Evolutionary conservation across 192 early-diverging fungal species (phyloP), one percentile per base, ranked within the genome.

Genomic region (Phycomyces nitens): DNA sequence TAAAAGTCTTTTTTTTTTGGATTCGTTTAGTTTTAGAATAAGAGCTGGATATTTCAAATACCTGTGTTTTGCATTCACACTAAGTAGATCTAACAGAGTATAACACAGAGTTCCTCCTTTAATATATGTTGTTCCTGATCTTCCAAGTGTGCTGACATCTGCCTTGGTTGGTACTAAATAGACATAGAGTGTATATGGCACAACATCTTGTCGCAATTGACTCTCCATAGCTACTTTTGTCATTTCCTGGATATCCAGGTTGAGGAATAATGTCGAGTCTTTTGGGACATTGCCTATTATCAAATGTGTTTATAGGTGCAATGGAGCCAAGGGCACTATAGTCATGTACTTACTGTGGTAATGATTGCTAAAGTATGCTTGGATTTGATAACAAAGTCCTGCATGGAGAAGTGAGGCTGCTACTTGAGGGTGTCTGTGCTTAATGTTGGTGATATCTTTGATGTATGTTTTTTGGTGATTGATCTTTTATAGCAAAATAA

Each of bases 351-450:
- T 76, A 70, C 75, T 83, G 40, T 83, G 77, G 65, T 83, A 83
- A 60, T 75, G 70, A 24, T 68, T 55, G 10, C 62, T 62, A 26
- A 83, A 83, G 54, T 83, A 77, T 0, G 76, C 70, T 53, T 80
- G 78, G 22, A 80, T 68, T 34, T 78, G 77, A 70, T 83, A 80
- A 69, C 81, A 83, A 8, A 83, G 52, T 0, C 76, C 77, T 23
- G 77, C 79, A 55, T 86, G 84, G 27, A 80, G 82, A 74, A 89
- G 79, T 14, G 84, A 86, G 26, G 82, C 74, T 0, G 78, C 79
- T 41, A 89, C 71, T 26, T 78, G 74, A 38, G 90, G 90, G 57
- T 92, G 86, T 7, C 90, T 78, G 60, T 82, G 84, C 65, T 88
- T 90, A 66, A 92, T 82, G 61, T 86, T 87, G 29, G 70, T 75